phyloP scores from a whole-genome alignment of 176 grass and related monocot species.

The Areca catechu region DNA sequence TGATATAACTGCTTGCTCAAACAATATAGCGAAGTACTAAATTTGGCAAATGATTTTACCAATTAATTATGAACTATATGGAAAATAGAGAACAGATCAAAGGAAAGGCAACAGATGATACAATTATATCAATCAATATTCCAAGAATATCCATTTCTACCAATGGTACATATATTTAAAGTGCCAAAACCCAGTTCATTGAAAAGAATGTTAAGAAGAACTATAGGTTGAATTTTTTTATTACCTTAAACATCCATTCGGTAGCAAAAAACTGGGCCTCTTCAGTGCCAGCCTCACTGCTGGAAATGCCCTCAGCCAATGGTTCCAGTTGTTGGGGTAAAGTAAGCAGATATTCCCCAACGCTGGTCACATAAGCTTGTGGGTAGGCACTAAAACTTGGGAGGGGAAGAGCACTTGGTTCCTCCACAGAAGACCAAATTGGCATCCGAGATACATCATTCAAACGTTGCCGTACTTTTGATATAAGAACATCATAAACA shows the following conservation, averaged over 20 bases:
- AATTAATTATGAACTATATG: too few relatives aligned
- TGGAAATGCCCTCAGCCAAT: slow-evolving; percentile 72
- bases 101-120: too few relatives aligned
- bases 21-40: too few relatives aligned
- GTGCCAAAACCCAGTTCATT: too few relatives aligned
- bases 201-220: too few relatives aligned
- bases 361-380: slow-evolving; percentile 77
- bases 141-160: too few relatives aligned
- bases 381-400: slow-evolving; percentile 98
- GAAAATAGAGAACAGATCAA: too few relatives aligned
- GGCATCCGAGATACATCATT: slow-evolving; percentile 65
- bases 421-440: slow-evolving; percentile 83
- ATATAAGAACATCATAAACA: slow-evolving; percentile 90
- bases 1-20: too few relatives aligned
- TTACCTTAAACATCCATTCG: slow-evolving; percentile 99
- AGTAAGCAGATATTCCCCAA: slow-evolving; percentile 97
- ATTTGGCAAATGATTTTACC: too few relatives aligned
- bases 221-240: neutral
- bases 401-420: slow-evolving; percentile 75
- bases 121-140: too few relatives aligned
- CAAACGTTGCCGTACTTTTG: slow-evolving; percentile 70
- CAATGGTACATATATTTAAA: too few relatives aligned
- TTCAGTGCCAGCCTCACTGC: slow-evolving; percentile 55
- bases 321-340: slow-evolving; percentile 93
- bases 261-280: slow-evolving; percentile 96